These are phyloP conservation scores for Coprinellus aureogranulatus DNA, from an alignment of 768 basidiomycete genomes.

Conservation along the genomic window DNA sequence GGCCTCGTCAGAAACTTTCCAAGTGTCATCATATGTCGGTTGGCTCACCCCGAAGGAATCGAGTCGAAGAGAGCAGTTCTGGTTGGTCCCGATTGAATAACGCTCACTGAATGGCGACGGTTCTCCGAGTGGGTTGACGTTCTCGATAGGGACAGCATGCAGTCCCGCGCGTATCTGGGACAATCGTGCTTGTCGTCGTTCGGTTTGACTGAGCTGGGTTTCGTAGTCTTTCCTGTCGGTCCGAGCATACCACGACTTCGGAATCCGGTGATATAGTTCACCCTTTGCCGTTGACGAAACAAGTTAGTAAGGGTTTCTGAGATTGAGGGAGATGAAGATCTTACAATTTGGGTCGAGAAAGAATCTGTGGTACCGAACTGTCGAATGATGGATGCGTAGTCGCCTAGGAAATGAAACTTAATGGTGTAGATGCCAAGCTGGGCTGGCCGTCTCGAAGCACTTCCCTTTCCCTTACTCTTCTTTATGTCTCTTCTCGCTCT, in stretches of 20 bases:
- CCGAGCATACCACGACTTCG: neutral
- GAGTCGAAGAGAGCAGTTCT: too few species aligned
- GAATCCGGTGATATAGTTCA: neutral
- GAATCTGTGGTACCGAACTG: neutral
- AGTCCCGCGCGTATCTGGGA: neutral
- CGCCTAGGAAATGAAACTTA: neutral
- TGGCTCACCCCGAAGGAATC: too few species aligned
- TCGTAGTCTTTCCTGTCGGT: neutral
- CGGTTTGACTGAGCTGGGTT: neutral
- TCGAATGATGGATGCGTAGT: neutral
- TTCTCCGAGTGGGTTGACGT: too few species aligned
- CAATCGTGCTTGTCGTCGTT: neutral
- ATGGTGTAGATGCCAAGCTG: neutral
- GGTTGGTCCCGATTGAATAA: too few species aligned
- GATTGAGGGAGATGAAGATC: too few species aligned
- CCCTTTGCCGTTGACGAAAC: too few species aligned
- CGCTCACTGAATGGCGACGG: too few species aligned
- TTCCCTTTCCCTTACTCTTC: neutral
- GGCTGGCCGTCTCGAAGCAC: neutral
- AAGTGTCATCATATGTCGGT: too few species aligned
- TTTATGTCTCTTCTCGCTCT: neutral
- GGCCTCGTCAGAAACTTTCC: too few species aligned
- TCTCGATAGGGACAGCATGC: too few species aligned
- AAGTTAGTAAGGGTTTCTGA: too few species aligned
- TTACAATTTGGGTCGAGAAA: neutral